Evolutionary conservation across 2,329 filamentous ascomycete genomes (phyloP).

Genomic region (Diaporthe aspalathi): DNA sequence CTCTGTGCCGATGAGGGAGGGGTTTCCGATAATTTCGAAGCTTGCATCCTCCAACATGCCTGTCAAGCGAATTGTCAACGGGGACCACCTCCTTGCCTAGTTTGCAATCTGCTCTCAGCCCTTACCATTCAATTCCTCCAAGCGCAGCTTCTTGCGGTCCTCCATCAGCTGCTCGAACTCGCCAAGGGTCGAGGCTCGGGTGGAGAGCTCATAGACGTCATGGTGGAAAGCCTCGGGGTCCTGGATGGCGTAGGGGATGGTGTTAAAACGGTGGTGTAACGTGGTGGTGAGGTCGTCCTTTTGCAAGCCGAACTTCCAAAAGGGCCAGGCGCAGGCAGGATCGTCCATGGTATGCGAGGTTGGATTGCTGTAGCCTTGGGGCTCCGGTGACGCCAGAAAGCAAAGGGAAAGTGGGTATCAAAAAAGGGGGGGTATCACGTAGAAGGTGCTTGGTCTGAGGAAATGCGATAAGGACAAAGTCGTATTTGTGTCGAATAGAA

Average conservation of each 20-base stretch:
- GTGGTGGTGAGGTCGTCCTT: constrained; percentile 67
- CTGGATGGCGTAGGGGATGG: constrained; percentile 65
- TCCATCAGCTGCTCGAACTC: constrained; percentile 67
- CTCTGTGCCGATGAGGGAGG: constrained; percentile 66
- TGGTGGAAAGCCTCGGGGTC: constrained; percentile 71
- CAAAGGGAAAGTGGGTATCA: constrained; percentile 35
- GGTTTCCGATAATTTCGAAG: constrained; percentile 71
- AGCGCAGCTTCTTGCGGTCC: constrained; percentile 64
- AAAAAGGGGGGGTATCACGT: constrained; percentile 37
- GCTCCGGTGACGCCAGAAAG: constrained; percentile 19
- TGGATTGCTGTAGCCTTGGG: background rate
- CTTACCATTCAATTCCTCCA: constrained; percentile 61
- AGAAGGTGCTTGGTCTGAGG: constrained; percentile 35
- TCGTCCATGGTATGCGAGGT: constrained; percentile 61
- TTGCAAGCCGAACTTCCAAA: constrained; percentile 74
- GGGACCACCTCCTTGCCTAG: background rate
- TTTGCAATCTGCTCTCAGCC: background rate
- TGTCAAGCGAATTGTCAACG: constrained; percentile 23
- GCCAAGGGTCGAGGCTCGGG: constrained; percentile 59
- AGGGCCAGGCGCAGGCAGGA: constrained; percentile 64
- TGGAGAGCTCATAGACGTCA: constrained; percentile 70
- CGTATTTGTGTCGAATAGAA: constrained; percentile 40
- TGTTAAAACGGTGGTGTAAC: constrained; percentile 71
- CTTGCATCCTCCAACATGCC: constrained; percentile 67
- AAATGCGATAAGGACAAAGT: constrained; percentile 38